Percentiles rank a stretch among this genome's conserved stretches.
These are phyloP conservation scores for Yamadazyma scolyti DNA, from an alignment of 805 yeast species.

Conservation along the genomic window DNA sequence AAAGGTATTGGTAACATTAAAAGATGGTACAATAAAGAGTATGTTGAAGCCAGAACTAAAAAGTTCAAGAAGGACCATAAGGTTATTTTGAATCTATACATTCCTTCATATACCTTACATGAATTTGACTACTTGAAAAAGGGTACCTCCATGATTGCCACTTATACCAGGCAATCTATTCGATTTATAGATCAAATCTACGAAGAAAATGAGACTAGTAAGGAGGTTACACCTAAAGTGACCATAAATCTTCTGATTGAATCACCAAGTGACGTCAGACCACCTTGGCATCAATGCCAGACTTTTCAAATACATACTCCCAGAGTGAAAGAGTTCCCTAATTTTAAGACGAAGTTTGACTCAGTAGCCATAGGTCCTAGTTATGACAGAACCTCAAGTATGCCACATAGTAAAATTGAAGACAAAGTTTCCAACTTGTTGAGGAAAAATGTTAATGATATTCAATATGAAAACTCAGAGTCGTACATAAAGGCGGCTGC, in stretches of 20 bases:
- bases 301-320: constrained; percentile 47
- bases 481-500: constrained; percentile 21
- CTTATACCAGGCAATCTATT: constrained; percentile 64
- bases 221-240: constrained; percentile 6
- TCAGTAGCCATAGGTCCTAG: constrained; percentile 21
- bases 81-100: constrained; percentile 34
- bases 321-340: constrained; percentile 47
- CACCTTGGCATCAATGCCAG: constrained; percentile 47
- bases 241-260: constrained; percentile 21
- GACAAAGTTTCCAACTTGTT: constrained; percentile 3
- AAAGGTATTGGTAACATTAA: constrained; percentile 67
- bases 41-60: constrained; percentile 11
- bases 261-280: constrained; percentile 42
- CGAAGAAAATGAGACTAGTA: constrained; percentile 14
- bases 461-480: constrained; percentile 25
- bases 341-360: constrained; percentile 34
- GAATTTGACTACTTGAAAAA: constrained; percentile 58
- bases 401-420: constrained; percentile 4
- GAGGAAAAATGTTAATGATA: constrained; percentile 16
- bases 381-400: too few species aligned
- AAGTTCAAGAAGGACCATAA: constrained; percentile 15
- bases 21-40: constrained; percentile 51
- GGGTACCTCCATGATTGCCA: constrained; percentile 52
- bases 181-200: constrained; percentile 51
- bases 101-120: constrained; percentile 56